Percentiles rank a stretch among this genome's conserved stretches.
These are phyloP conservation scores for Ophiosphaerella korrae DNA, from an alignment of 2,329 filamentous ascomycete genomes.

Conservation along the genomic window DNA sequence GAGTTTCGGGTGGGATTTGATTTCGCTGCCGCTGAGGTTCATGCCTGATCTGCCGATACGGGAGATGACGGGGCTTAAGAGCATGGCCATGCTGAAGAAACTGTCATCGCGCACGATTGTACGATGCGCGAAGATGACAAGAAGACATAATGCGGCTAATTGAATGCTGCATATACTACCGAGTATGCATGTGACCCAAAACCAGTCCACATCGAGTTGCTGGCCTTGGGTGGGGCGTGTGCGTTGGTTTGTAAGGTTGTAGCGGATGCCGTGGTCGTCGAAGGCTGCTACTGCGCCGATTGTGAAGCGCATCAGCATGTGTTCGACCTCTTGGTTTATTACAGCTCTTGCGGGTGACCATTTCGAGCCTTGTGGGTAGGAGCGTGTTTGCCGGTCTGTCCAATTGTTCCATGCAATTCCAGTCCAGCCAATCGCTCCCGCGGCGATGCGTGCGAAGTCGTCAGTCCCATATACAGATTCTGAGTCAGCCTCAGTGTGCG, in stretches of 20 bases:
- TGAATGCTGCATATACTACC: slow-evolving; percentile 35
- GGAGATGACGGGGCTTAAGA: slow-evolving; percentile 35
- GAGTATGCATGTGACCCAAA: slow-evolving; percentile 27
- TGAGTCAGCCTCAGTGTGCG: slow-evolving; percentile 16
- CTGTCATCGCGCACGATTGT: slow-evolving; percentile 40
- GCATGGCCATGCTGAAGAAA: slow-evolving; percentile 39
- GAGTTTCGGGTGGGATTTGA: slow-evolving; percentile 33
- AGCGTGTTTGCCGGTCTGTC: slow-evolving; percentile 17
- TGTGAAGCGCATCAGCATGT: slow-evolving; percentile 35
- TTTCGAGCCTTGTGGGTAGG: slow-evolving; percentile 29
- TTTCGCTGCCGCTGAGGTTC: slow-evolving; percentile 35
- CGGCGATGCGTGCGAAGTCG: slow-evolving; percentile 34
- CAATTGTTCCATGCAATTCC: slow-evolving; percentile 22
- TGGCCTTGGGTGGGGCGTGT: slow-evolving; percentile 26
- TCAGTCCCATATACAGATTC: slow-evolving; percentile 32
- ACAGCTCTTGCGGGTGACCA: slow-evolving; percentile 30
- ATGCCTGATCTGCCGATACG: slow-evolving; percentile 26
- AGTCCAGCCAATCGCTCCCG: slow-evolving; percentile 41
- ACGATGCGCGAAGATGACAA: slow-evolving; percentile 34
- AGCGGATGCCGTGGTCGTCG: slow-evolving; percentile 39
- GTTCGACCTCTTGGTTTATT: slow-evolving; percentile 14
- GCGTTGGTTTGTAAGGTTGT: slow-evolving; percentile 18
- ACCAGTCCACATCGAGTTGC: slow-evolving; percentile 37
- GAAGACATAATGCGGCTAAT: slow-evolving; percentile 20
- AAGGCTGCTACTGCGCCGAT: slow-evolving; percentile 41